phyloP scores from a whole-genome alignment of 169 alveolate genomes.

The Toxoplasma gondii region DNA sequence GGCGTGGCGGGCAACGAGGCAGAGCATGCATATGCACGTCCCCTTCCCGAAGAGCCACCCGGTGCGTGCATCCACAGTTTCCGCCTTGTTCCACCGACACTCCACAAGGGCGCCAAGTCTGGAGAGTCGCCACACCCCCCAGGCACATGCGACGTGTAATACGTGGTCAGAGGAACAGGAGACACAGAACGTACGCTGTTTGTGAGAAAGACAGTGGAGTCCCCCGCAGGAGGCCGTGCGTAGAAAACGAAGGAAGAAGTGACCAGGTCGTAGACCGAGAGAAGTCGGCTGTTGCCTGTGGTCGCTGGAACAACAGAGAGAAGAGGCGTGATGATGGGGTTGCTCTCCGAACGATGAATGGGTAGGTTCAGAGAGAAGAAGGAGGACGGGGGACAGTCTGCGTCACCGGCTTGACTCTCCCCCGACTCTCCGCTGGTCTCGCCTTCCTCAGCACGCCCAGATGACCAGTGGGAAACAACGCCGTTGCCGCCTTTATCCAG shows the following conservation, averaged over 20 bases:
- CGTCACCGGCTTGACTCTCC: neutral
- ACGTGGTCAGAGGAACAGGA: too few relatives aligned
- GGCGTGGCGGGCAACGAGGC: neutral
- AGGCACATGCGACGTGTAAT: too few relatives aligned
- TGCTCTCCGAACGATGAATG: neutral
- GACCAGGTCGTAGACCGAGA: slow-evolving; percentile 45
- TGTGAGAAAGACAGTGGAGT: too few relatives aligned
- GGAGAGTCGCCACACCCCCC: too few relatives aligned
- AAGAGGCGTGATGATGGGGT: slow-evolving; percentile 27
- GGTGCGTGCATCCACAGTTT: neutral
- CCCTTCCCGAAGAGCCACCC: neutral
- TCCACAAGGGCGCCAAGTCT: too few relatives aligned
- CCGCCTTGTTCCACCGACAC: neutral
- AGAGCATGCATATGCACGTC: neutral
- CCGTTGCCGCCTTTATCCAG: slow-evolving; percentile 59
- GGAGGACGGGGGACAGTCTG: neutral
- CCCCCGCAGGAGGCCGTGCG: slow-evolving; percentile 43
- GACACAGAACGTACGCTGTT: too few relatives aligned
- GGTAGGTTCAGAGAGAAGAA: slow-evolving; percentile 36
- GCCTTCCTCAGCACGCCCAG: neutral
- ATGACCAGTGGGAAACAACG: slow-evolving; percentile 39
- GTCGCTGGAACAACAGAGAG: slow-evolving; percentile 19
- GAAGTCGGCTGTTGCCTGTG: neutral
- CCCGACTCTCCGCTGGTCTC: neutral
- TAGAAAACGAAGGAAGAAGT: slow-evolving; percentile 37